phyloP scores from a whole-genome alignment of 2,329 filamentous ascomycete species.

The Ceratocystis lukuohia region DNA sequence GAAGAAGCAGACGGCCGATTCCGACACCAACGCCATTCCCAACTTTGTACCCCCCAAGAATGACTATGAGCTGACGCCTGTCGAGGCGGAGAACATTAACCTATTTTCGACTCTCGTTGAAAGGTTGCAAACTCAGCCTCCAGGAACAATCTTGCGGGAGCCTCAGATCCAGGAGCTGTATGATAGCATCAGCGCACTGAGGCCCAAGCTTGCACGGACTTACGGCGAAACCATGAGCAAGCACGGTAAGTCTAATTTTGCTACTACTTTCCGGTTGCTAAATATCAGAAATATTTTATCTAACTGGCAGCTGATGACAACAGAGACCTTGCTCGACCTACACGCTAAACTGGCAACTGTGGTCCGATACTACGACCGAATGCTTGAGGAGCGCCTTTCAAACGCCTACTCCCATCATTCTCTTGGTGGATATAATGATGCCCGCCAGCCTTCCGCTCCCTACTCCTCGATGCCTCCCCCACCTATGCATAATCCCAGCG shows the following conservation, averaged over 20 bases:
- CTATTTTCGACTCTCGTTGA: constrained; percentile 90
- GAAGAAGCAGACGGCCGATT: constrained; percentile 54
- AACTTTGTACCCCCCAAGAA: constrained; percentile 60
- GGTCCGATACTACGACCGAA: constrained; percentile 92
- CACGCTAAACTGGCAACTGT: constrained; percentile 93
- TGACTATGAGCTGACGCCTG: constrained; percentile 83
- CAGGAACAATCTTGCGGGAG: constrained; percentile 88
- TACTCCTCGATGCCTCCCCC: constrained; percentile 60
- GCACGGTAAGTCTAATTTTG: constrained; percentile 50
- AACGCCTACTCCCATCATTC: constrained; percentile 80
- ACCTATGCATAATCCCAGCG: constrained; percentile 34
- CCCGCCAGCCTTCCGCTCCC: constrained; percentile 39
- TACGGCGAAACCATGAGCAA: constrained; percentile 99
- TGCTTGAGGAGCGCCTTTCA: constrained; percentile 90
- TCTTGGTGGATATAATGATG: constrained; percentile 40
- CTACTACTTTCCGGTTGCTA: too few relatives aligned
- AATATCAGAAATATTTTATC: neutral
- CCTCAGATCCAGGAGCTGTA: constrained; percentile 97
- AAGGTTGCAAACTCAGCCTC: constrained; percentile 83
- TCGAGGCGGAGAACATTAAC: constrained; percentile 96
- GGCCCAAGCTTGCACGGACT: constrained; percentile 85
- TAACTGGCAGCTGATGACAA: neutral
- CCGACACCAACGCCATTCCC: constrained; percentile 32
- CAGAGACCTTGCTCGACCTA: constrained; percentile 82
- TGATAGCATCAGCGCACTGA: constrained; percentile 84